Base-by-base conservation (phyloP, 257 asterid genomes). In the Fraxinus americana region DNA sequence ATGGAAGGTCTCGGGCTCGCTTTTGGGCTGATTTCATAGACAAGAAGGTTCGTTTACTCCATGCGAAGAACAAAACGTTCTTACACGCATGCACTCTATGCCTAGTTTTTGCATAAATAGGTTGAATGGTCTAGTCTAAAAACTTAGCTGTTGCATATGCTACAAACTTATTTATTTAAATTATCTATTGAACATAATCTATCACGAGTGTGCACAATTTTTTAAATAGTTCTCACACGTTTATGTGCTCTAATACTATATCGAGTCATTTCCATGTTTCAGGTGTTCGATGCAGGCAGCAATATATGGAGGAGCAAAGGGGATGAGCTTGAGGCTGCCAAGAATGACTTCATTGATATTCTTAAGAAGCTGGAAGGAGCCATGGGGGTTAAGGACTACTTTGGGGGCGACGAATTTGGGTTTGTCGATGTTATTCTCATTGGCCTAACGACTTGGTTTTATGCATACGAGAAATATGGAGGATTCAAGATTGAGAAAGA, bases 21-120 rank as follows among this genome's bases (percentile, higher is more conserved):
- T 91, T 93, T 67, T 93, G 97, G 98, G 89, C 91, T 1, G 98
- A 91, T 30, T 91, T 84, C 80, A 86, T 93, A n/a, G 98, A 91
- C 77, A 91, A 91, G 86, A 90, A 88, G 92, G 98, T 93, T 3
- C 5, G 10, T 48, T 48, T 45, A 65, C 73, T 65, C 14, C 5
- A 61, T 4, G 4, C 30, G 23, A 61, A 59, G 30, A 59, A 43
- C 50, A 43, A 36, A 5, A 36, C 50, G 14, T 43, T 43, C 16
- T 43, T 43, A 43, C 50, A 43, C 12, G 4, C 50, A 43, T 43
- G 52, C 17, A 11, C 16, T 43, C 17, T 12, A 43, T 41, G 50
- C 52, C 16, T 43, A 12, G 52, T 43, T 41, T 41, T 41, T 41
- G 16, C 14, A 10, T 39, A 39, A 43, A 11, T 13, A 43, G 52